Conservation (phyloP, 305 asterid genomes). For the Stenogyne calaminthoides region DNA sequence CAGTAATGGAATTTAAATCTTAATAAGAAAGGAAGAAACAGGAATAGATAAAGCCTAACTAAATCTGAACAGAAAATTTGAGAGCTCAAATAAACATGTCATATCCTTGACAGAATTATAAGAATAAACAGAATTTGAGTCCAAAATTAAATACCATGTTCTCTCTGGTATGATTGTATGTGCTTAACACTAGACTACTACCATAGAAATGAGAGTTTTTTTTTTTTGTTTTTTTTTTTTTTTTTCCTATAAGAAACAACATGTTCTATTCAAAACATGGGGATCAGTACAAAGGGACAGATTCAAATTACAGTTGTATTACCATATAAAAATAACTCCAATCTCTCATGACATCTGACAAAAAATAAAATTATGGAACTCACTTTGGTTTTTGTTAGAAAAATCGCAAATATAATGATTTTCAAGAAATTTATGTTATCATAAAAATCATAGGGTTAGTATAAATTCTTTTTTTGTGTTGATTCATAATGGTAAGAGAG, state of each 20-base stretch:
- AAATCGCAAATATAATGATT: not conserved
- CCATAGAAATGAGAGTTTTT: not conserved
- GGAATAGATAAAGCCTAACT: not conserved
- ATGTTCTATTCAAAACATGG: not conserved
- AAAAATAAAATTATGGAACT: not conserved
- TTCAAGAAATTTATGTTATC: not conserved
- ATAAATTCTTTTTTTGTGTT: not conserved
- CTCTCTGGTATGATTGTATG: slow-evolving; percentile 1
- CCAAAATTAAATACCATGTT: not conserved
- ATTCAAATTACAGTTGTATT: not conserved
- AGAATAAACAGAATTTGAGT: slow-evolving; percentile 6
- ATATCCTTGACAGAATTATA: not conserved
- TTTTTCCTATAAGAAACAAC: not conserved
- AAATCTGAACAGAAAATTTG: not conserved
- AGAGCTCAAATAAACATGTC: not conserved
- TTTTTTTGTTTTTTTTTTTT: not conserved
- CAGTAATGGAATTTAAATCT: slow-evolving; percentile 13
- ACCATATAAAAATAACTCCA: not conserved
- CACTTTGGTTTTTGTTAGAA: not conserved
- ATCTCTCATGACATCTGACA: not conserved
- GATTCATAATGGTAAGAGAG: not conserved
- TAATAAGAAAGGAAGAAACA: slow-evolving; percentile 2
- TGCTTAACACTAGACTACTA: not conserved
- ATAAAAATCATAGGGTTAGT: not conserved
- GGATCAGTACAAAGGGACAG: not conserved